Percentiles rank a stretch among this genome's conserved stretches.
Conservation (phyloP, 2,329 filamentous ascomycete species). For the Penicillium janthinellum region DNA sequence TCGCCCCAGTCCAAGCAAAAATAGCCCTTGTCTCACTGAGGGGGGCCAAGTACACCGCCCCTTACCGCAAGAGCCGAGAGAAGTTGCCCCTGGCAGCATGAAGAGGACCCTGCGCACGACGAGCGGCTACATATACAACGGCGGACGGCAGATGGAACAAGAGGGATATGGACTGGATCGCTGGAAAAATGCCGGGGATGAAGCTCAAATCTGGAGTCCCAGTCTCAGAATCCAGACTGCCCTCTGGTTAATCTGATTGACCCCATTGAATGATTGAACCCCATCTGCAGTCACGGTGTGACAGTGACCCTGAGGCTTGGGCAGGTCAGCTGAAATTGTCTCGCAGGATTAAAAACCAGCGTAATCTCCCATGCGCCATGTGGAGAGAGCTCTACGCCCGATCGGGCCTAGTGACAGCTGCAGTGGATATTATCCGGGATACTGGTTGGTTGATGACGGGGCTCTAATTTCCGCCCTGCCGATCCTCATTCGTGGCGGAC, state of each 20-base stretch:
- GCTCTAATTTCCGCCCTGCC: slow-evolving; percentile 26
- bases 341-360: background rate
- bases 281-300: background rate
- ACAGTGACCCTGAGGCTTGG: background rate
- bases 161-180: background rate
- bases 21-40: slow-evolving; percentile 11
- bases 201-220: background rate
- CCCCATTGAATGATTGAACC: background rate
- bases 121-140: background rate
- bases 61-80: background rate
- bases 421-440: accelerated
- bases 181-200: background rate
- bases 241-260: background rate
- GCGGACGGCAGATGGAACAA: background rate
- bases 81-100: background rate
- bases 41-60: background rate
- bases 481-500: slow-evolving; percentile 18
- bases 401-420: slow-evolving; percentile 15
- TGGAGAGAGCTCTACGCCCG: slow-evolving; percentile 18
- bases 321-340: background rate
- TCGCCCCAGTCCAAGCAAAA: slow-evolving; percentile 4
- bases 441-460: slow-evolving; percentile 7
- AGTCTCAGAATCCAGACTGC: background rate
- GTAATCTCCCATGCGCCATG: slow-evolving; percentile 15
- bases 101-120: background rate